Percentiles rank a stretch among this genome's conserved stretches.
These are phyloP conservation scores for Zygosaccharomyces pseudobailii DNA, from an alignment of 1,139 yeast species.

Conservation along the genomic window DNA sequence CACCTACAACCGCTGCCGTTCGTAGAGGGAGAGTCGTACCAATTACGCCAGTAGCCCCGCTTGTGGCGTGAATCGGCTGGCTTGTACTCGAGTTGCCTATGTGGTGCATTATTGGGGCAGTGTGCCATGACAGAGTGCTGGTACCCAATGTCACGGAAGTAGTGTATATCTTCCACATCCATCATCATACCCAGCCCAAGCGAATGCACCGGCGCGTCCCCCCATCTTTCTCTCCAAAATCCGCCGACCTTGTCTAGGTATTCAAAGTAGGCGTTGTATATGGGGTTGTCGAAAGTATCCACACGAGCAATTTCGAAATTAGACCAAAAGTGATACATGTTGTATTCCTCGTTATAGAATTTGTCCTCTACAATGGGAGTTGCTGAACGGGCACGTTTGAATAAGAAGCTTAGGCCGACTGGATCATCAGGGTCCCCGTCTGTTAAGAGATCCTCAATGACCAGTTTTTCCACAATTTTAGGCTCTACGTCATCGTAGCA, in stretches of 20 bases:
- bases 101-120: conserved; percentile 61
- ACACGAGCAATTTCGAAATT: conserved; percentile 87
- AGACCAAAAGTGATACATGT: conserved; percentile 88
- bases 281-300: conserved; percentile 60
- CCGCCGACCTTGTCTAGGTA: conserved; percentile 71
- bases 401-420: conserved; percentile 20
- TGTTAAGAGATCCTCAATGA: conserved; percentile 27
- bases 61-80: conserved; percentile 27
- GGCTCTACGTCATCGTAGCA: conserved; percentile 22
- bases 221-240: conserved; percentile 87
- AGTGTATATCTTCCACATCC: conserved; percentile 66
- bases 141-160: conserved; percentile 87
- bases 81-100: conserved; percentile 44
- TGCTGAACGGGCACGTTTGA: conserved; percentile 20
- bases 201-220: conserved; percentile 91
- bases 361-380: conserved; percentile 39
- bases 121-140: conserved; percentile 73
- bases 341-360: conserved; percentile 64
- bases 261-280: conserved; percentile 61
- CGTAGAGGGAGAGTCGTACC: conserved; percentile 23
- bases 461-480: conserved; percentile 30
- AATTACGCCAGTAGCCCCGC: conserved; percentile 17
- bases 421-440: conserved; percentile 14
- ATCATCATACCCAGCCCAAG: conserved; percentile 73
- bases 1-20: conserved; percentile 85